These are phyloP conservation scores for Heracleum sosnowskyi DNA, from an alignment of 129 eudicot genomes.

Conservation along the genomic window DNA sequence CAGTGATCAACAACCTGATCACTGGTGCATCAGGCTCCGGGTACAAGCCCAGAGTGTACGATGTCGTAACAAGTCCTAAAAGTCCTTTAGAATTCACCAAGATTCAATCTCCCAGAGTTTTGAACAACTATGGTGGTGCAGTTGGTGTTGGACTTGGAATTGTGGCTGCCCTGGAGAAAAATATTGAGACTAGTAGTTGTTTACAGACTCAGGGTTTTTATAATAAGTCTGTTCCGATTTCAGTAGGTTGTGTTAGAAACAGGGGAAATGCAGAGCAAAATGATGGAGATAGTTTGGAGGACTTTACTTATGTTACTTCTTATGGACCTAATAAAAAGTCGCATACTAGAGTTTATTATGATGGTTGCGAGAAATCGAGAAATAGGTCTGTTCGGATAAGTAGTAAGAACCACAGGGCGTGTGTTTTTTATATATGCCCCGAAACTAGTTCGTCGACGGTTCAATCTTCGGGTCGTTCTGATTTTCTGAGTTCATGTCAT, in stretches of 20 bases:
- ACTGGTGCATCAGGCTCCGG: slow-evolving; percentile 22
- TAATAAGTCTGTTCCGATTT: slow-evolving; percentile 39
- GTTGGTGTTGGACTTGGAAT: slow-evolving; percentile 73
- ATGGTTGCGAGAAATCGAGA: slow-evolving; percentile 15
- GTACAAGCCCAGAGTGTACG: slow-evolving; percentile 7
- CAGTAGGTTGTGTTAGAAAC: slow-evolving; percentile 16
- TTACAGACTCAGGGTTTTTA: slow-evolving; percentile 26
- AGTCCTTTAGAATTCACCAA: slow-evolving; percentile 38
- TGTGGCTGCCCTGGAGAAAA: slow-evolving; percentile 60
- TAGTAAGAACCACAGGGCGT: slow-evolving; percentile 1
- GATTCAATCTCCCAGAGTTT: slow-evolving; percentile 45
- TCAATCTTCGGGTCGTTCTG: slow-evolving; percentile 22
- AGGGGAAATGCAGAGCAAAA: neutral
- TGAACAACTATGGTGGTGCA: slow-evolving; percentile 37
- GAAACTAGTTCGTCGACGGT: slow-evolving; percentile 18
- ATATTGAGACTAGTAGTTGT: slow-evolving; percentile 12
- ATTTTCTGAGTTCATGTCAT: slow-evolving; percentile 56
- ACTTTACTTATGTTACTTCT: slow-evolving; percentile 48
- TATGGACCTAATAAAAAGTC: slow-evolving; percentile 36
- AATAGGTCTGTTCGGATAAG: slow-evolving; percentile 10
- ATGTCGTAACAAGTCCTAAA: slow-evolving; percentile 33
- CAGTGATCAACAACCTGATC: slow-evolving; percentile 41
- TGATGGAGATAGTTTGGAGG: slow-evolving; percentile 29
- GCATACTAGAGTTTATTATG: slow-evolving; percentile 36
- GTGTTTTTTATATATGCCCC: slow-evolving; percentile 54